Evolutionary conservation across 2,329 filamentous ascomycete species (phyloP), one percentile per base, ranked within the genome.

Genomic region (Fusarium sp.): DNA sequence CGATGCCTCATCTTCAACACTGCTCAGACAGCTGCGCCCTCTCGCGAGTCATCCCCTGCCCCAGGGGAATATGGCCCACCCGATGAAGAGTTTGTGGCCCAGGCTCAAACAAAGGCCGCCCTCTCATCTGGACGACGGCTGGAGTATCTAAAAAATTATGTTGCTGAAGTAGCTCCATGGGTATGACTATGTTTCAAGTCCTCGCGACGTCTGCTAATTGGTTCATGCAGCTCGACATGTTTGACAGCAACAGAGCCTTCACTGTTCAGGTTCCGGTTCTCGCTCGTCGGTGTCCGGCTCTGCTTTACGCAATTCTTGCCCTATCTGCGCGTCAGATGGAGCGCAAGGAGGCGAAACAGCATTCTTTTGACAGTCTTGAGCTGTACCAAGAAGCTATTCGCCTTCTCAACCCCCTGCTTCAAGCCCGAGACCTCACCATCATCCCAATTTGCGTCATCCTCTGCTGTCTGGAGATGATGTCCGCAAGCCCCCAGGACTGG

Each of bases 321-420:
- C 79, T 88, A 0, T 87, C 85, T 0, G 84, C 86, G 5, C 81
- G 85, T 5, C 84, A 86, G 64, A 80, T 84, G 68, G 86, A 86
- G 72, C 78, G 84, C n/a, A 83, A 84, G 42, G 80, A 83, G 40
- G 79, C 80, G 0, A 75, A 65, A n/a, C 76, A 78, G 59, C 79
- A 79, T 14, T 82, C 82, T 0, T 85, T 83, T 34, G 83, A 85
- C 68, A 87, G 85, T 57, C 76, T 87, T 3, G 84, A 84, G 42
- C 77, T 87, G 0, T 88, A 88, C 67, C 85, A 86, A 63, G 82
- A 86, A 66, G 83, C 84, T 9, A 87, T 87, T 46, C 80, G 83
- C 2, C 74, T 79, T 18, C 69, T 82, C 1, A 75, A 73, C 1
- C 80, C 80, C 2, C 70, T 80, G 1, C 70, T 81, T 2, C 76